Conservation (phyloP, 176 grass and related monocot genomes). For the barley (Hordeum vulgare) region MorexV3_pseudomolecules_assembly NC_058524.1:378693576-378694075, state of each 20-base stretch:
- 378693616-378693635: conserved; percentile 89
- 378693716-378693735: conserved; percentile 49
- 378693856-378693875: conserved; percentile 52
- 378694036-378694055: conserved; percentile 83
- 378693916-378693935: conserved; percentile 72
- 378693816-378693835: conserved; percentile 56
- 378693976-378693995: conserved; percentile 84
- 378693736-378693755: conserved; percentile 51
- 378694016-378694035: conserved; percentile 79
- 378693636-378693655: conserved; percentile 84
- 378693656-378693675: conserved; percentile 86
- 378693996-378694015: conserved; percentile 88
- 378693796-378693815: conserved; percentile 41
- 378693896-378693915: conserved; percentile 77
- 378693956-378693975: conserved; percentile 91
- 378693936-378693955: conserved; percentile 74
- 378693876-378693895: conserved; percentile 82
- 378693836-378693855: conserved; percentile 60
- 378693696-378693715: conserved; percentile 71
- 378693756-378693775: conserved; percentile 29
- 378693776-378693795: conserved; percentile 30
- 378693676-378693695: conserved; percentile 64
- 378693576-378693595: conserved; percentile 29
- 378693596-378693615: conserved; percentile 93
- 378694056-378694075: conserved; percentile 72